Conservation (phyloP, 192 early-diverging fungal species). For the Cetraspora pellucida region DNA sequence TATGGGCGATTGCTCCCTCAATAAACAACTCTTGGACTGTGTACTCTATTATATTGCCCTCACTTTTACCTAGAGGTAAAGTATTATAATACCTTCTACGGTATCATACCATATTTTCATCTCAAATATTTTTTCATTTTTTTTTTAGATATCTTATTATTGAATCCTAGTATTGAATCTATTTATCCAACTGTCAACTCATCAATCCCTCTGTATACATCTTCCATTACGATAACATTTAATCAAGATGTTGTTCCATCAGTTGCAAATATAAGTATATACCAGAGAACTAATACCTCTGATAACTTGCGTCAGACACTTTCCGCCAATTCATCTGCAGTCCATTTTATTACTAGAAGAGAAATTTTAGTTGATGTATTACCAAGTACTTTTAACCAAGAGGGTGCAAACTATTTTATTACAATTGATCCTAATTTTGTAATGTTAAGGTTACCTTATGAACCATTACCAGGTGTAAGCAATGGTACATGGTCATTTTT, state of each 20-base stretch:
- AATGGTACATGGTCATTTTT: background rate
- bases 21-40: background rate
- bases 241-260: background rate
- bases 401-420: background rate
- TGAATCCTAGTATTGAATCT: background rate
- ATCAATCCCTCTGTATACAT: background rate
- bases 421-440: background rate
- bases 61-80: background rate
- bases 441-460: background rate
- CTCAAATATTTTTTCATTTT: background rate
- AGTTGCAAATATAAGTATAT: background rate
- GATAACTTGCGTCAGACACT: background rate
- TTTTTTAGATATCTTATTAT: background rate
- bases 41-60: background rate
- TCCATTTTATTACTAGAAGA: background rate
- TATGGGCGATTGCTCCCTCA: background rate
- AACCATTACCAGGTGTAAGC: background rate
- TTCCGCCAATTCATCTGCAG: background rate
- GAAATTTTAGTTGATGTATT: background rate
- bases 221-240: background rate
- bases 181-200: background rate
- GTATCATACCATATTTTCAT: background rate
- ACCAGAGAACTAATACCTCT: background rate
- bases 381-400: slow-evolving; percentile 6
- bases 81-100: background rate